Evolutionary conservation across 129 eudicot species (phyloP).

Genomic region (Flaveria ramosissima): DNA sequence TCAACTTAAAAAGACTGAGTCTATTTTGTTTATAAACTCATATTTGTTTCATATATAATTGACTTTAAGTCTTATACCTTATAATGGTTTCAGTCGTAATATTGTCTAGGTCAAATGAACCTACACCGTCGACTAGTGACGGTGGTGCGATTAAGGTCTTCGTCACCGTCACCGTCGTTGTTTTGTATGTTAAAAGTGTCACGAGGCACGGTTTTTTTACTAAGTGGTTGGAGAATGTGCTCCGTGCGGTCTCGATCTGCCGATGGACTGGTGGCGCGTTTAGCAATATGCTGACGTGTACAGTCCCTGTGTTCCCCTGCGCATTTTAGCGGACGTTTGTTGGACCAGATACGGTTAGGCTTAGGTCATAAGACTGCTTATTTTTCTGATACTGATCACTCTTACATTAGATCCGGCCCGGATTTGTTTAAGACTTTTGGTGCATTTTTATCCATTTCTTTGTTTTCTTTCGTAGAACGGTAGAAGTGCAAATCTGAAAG

Average conservation of each 20-base stretch:
- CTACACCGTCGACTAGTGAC: not conserved
- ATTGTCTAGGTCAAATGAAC: too few relatives aligned
- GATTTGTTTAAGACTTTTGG: conserved; percentile 18
- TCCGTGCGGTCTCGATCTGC: conserved; percentile 15
- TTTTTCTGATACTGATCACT: conserved; percentile 21
- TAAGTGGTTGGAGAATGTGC: not conserved
- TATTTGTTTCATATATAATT: too few relatives aligned
- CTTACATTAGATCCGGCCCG: conserved; percentile 33
- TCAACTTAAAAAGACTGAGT: too few relatives aligned
- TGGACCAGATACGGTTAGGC: conserved; percentile 36
- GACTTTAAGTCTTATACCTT: too few relatives aligned
- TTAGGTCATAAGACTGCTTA: conserved; percentile 19
- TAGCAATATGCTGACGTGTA: conserved; percentile 30
- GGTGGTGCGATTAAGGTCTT: conserved; percentile 14
- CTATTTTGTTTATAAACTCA: too few relatives aligned
- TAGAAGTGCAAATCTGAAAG: conserved; percentile 29
- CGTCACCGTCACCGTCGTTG: not conserved
- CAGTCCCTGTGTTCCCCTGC: not conserved
- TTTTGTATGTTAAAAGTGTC: not conserved
- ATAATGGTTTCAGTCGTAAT: too few relatives aligned
- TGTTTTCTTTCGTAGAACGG: conserved; percentile 1
- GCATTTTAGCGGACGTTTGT: conserved; percentile 7
- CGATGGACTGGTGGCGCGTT: not conserved
- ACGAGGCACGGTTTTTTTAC: not conserved
- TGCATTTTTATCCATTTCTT: conserved; percentile 14